These are phyloP conservation scores for Fusarium sp. DNA, from an alignment of 2,329 filamentous ascomycete species.

Conservation along the genomic window DNA sequence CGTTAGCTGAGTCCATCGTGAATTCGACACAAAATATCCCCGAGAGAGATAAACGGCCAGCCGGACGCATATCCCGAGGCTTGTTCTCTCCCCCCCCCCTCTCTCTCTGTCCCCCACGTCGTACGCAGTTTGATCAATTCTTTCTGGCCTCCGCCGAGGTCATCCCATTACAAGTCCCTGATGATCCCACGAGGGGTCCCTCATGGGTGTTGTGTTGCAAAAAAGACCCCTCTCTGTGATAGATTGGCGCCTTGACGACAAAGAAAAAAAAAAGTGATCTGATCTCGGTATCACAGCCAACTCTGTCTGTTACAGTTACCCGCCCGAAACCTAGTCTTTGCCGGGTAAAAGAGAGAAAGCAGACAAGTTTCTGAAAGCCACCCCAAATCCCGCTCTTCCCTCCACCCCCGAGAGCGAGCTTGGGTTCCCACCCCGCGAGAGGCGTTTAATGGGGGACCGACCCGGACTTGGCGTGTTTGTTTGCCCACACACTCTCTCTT, in stretches of 20 bases:
- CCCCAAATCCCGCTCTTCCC: conserved; percentile 10
- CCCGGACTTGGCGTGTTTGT: neutral
- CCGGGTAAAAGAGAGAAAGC: neutral
- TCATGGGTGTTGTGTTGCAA: neutral
- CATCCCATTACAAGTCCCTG: conserved; percentile 27
- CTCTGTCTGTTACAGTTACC: conserved; percentile 9
- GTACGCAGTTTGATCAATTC: conserved; percentile 29
- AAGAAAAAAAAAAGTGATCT: conserved; percentile 1
- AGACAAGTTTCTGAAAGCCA: neutral
- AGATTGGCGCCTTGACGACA: conserved; percentile 12
- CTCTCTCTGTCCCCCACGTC: neutral
- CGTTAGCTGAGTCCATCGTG: neutral
- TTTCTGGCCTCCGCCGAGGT: conserved; percentile 23
- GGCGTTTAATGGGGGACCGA: conserved; percentile 23
- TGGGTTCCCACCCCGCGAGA: conserved; percentile 11
- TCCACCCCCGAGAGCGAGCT: conserved; percentile 7
- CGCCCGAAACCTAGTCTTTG: neutral
- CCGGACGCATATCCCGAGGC: conserved; percentile 11
- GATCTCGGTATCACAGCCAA: conserved; percentile 21
- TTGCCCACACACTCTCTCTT: neutral
- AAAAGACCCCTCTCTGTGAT: conserved; percentile 5
- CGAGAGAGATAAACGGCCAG: conserved; percentile 28
- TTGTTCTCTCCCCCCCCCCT: no score
- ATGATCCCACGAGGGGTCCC: conserved; percentile 15
- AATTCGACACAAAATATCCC: neutral